Conservation (phyloP, 139 green algal genomes). For the Eudorina sp. region DNA sequence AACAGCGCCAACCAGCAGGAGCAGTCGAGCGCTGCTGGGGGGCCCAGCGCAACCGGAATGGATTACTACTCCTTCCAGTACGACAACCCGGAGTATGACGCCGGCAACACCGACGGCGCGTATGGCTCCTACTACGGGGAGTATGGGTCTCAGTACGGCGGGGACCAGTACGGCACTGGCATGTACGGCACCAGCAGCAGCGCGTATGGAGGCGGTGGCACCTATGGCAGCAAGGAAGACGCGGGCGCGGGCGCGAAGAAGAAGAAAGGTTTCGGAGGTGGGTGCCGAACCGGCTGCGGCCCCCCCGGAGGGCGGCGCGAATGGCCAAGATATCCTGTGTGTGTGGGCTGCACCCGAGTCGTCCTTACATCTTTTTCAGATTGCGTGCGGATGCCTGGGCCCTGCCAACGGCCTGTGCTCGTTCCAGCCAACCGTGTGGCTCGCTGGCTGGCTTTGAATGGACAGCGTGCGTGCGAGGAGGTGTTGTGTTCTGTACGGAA, state of each 20-base stretch:
- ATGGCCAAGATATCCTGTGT: too few relatives aligned
- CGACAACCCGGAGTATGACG: constrained; percentile 45
- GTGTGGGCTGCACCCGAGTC: too few relatives aligned
- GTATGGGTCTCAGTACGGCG: constrained; percentile 1
- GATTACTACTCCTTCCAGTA: constrained; percentile 20
- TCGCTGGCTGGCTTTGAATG: too few relatives aligned
- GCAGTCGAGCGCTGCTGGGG: neutral
- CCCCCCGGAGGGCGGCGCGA: too few relatives aligned
- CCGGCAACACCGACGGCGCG: neutral
- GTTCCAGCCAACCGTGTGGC: too few relatives aligned
- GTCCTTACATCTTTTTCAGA: too few relatives aligned
- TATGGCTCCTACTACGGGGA: constrained; percentile 28
- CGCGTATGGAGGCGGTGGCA: constrained; percentile 16
- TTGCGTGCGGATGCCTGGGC: too few relatives aligned
- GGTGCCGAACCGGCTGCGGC: too few relatives aligned
- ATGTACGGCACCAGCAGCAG: neutral
- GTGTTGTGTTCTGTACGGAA: too few relatives aligned
- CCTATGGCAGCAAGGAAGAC: neutral
- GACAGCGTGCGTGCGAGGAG: too few relatives aligned
- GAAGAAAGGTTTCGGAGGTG: constrained; percentile 50
- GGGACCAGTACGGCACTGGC: constrained; percentile 21
- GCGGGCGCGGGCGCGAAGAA: neutral
- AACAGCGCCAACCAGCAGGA: neutral
- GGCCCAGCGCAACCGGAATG: neutral
- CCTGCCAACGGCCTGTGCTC: too few relatives aligned